A percentile compares a stretch with the other conserved stretches of the same genome.
These are phyloP conservation scores for Agaricus blazei DNA, from an alignment of 768 basidiomycete species.

Conservation along the genomic window DNA sequence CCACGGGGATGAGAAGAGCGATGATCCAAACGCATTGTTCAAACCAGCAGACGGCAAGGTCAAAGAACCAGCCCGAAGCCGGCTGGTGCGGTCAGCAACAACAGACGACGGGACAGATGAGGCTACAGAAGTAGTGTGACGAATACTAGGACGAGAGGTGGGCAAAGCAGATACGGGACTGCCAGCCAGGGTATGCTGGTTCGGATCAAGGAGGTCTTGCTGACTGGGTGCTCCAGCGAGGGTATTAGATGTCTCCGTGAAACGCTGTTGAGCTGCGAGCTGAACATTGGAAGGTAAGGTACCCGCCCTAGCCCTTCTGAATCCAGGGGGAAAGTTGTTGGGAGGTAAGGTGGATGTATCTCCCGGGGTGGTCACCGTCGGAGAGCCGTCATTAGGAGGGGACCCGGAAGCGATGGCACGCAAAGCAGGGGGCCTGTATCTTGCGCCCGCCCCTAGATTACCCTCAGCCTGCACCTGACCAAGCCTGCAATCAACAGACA, in stretches of 20 bases:
- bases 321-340: constrained; percentile 79
- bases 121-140: constrained; percentile 69
- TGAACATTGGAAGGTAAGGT: constrained; percentile 96
- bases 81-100: constrained; percentile 66
- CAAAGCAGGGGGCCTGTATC: constrained; percentile 81
- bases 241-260: constrained; percentile 61
- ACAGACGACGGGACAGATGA: constrained; percentile 49
- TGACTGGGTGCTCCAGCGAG: constrained; percentile 25
- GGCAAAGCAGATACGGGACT: constrained; percentile 34
- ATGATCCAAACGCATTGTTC: constrained; percentile 80
- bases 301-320: constrained; percentile 93
- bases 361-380: constrained; percentile 52
- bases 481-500: constrained; percentile 45
- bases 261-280: constrained; percentile 72
- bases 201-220: constrained; percentile 39
- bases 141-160: constrained; percentile 60
- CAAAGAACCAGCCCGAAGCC: constrained; percentile 88
- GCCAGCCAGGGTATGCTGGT: constrained; percentile 44
- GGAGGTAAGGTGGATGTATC: constrained; percentile 59
- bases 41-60: constrained; percentile 77
- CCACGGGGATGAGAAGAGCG: constrained; percentile 91
- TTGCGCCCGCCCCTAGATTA: constrained; percentile 35
- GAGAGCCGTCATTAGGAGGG: constrained; percentile 62
- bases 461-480: constrained; percentile 80
- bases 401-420: constrained; percentile 66